Base-by-base conservation (phyloP, 495 filamentous ascomycete species). In the Immersiella caudata region DNA sequence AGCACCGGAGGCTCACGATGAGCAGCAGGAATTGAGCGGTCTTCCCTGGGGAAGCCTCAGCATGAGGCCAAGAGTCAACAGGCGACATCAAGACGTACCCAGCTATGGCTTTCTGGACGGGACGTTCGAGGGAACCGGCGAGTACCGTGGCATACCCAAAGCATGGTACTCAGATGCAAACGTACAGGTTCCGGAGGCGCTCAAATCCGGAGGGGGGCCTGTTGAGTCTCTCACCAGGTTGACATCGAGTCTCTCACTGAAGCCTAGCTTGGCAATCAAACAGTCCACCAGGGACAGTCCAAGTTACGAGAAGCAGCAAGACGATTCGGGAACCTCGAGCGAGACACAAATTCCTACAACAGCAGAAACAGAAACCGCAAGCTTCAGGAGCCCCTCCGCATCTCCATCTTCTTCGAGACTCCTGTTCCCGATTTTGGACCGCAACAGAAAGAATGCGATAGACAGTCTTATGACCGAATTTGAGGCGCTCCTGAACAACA, bases 11-110 rank as follows among this genome's bases (percentile, higher is more conserved):
- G 11, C 72, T 9, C 33, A 85, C 16, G 67, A 85, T 33, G 67
- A 73, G 36, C 80, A 75, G 26, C 73, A 78, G 26, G 82, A 85
- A 33, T 80, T 86, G 12, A 85, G 85, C 0, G 88, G 88, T 8
- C 72, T 90, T 2, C 88, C 88, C 0, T 91, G 88, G 88, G 88
- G 88, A n/a, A 81, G 86, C 24, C 55, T 89, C 55, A 85, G 79
- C 65, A 76, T 90, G 77, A 75, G 76, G 29, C 82, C 86, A 66
- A 78, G 88, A 1, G 77, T 90, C 0, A 75, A 81, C 9, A 74
- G 79, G 14, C 87, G 88, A 20, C 83, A 86, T 67, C 40, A 46
- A 46, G 11, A 18, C 40, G 5, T 14, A 2, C 40, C 40, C 11
- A 2, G 40, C 11, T 5, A 14, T 14, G 11, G 16, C 9, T 12